phyloP scores from a whole-genome alignment of 2,329 filamentous ascomycete genomes.

The Pyrenophora seminiperda region DNA sequence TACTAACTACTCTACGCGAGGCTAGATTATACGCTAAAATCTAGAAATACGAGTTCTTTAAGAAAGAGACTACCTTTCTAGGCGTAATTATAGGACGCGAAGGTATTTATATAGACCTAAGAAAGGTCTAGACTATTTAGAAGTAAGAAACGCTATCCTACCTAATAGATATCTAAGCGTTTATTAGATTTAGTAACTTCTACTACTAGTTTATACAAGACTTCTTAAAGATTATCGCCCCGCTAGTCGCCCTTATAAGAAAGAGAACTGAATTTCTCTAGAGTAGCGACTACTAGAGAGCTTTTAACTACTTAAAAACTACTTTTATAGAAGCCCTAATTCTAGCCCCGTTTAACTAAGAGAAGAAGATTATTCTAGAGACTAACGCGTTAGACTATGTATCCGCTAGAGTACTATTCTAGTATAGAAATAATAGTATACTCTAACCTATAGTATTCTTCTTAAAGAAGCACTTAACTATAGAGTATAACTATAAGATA shows the following conservation, averaged over 20 bases:
- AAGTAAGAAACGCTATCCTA: neutral
- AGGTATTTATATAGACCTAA: neutral
- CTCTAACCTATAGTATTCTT: slow-evolving; percentile 26
- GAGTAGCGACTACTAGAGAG: neutral
- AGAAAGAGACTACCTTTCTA: neutral
- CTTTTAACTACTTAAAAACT: slow-evolving; percentile 1
- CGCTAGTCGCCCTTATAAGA: neutral
- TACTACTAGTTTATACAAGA: neutral
- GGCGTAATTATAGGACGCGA: neutral
- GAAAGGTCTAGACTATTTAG: neutral
- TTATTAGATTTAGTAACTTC: neutral
- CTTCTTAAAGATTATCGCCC: neutral
- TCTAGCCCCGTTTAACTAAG: neutral
- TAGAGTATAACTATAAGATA: slow-evolving; percentile 43
- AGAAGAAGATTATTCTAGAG: neutral
- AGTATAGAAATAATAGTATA: slow-evolving; percentile 9
- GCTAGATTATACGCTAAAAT: neutral
- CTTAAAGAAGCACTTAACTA: slow-evolving; percentile 26
- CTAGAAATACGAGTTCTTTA: neutral
- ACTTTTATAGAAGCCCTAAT: neutral
- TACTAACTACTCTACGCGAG: neutral
- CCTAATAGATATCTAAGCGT: neutral
- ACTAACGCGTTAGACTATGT: slow-evolving; percentile 9
- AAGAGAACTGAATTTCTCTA: no score
- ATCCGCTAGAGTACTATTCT: slow-evolving; percentile 9